Percentiles rank a stretch among this genome's conserved stretches.
These are phyloP conservation scores for Aegilops tauschii DNA, from an alignment of 176 grass and related monocot genomes.

Conservation along the genomic window DNA sequence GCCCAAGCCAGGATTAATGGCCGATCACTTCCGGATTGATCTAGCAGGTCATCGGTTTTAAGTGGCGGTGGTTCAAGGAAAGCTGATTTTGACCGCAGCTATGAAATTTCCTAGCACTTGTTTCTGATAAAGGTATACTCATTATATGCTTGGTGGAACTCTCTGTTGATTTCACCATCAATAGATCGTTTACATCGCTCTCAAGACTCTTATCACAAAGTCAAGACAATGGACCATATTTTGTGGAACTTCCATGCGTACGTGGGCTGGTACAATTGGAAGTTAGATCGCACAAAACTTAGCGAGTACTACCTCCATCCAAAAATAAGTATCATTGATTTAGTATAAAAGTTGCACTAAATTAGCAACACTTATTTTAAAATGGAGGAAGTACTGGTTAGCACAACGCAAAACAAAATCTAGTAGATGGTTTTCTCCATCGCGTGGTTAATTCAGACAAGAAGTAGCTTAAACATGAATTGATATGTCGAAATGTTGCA, in stretches of 20 bases:
- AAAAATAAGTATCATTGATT: no score
- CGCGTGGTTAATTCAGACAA: no score
- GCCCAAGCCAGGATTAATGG: background rate
- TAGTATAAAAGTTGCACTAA: no score
- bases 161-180: background rate
- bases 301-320: no score
- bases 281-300: background rate
- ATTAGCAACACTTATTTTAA: no score
- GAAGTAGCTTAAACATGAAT: no score
- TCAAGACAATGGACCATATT: background rate
- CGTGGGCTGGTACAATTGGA: background rate
- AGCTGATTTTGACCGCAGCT: background rate
- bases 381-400: no score
- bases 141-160: background rate
- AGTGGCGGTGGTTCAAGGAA: background rate
- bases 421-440: no score
- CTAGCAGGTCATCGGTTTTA: background rate
- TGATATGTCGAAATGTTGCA: background rate
- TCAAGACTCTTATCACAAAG: background rate
- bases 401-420: no score
- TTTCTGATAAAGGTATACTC: background rate
- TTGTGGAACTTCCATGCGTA: background rate
- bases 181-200: background rate
- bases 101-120: background rate
- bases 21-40: background rate